Conservation (phyloP, 2,329 filamentous ascomycete species). For the Trichoderma oligosporum region DNA sequence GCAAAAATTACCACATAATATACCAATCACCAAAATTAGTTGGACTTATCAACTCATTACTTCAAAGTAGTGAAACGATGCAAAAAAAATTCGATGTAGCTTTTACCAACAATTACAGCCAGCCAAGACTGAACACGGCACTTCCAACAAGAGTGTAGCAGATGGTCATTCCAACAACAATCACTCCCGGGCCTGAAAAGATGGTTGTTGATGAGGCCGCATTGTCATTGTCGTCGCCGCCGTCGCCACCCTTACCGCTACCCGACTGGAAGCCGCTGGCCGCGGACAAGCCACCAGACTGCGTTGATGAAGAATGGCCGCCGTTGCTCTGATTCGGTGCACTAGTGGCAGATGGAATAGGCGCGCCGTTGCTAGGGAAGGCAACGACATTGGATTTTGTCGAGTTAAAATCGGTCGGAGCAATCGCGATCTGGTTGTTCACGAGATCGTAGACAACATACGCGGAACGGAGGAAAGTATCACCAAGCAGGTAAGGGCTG, state of each 20-base stretch:
- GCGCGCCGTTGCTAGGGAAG: constrained; percentile 47
- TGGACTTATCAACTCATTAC: neutral
- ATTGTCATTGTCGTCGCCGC: constrained; percentile 12
- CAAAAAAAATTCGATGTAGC: neutral
- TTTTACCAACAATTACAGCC: constrained; percentile 13
- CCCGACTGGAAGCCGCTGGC: constrained; percentile 36
- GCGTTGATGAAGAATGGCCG: constrained; percentile 21
- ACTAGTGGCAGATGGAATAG: constrained; percentile 48
- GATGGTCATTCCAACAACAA: constrained; percentile 23
- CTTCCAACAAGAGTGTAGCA: constrained; percentile 24
- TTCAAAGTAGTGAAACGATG: neutral
- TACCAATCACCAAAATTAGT: neutral
- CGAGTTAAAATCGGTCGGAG: constrained; percentile 53
- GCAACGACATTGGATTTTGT: constrained; percentile 47
- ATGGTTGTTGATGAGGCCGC: constrained; percentile 20
- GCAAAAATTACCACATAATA: neutral
- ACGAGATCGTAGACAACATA: constrained; percentile 59
- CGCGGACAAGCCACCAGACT: constrained; percentile 27
- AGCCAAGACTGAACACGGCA: constrained; percentile 18
- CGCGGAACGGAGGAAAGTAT: constrained; percentile 57
- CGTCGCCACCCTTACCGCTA: no score
- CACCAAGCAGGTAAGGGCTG: constrained; percentile 49
- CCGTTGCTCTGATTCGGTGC: constrained; percentile 35
- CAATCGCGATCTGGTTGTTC: constrained; percentile 55
- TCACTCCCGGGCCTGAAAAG: constrained; percentile 21